Evolutionary conservation across 495 filamentous ascomycete species (phyloP).

Genomic region (Penicillium argentinense): DNA sequence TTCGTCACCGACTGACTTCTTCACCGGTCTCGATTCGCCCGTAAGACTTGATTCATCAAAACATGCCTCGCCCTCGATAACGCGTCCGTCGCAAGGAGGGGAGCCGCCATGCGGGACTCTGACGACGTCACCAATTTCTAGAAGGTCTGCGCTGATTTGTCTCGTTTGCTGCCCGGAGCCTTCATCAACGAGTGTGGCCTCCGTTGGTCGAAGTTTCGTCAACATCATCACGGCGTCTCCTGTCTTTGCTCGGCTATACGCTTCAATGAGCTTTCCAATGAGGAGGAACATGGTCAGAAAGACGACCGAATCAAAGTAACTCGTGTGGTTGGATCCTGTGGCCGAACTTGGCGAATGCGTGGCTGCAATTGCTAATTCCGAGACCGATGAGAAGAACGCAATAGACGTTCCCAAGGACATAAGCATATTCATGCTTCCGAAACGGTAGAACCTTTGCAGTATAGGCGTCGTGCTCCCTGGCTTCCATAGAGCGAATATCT

Average conservation of each 20-base stretch:
- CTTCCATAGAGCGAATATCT: slow-evolving; percentile 77
- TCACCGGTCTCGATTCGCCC: slow-evolving; percentile 80
- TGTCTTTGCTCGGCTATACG: slow-evolving; percentile 88
- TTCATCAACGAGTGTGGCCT: slow-evolving; percentile 78
- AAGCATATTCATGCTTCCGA: slow-evolving; percentile 95
- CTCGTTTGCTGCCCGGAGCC: no score
- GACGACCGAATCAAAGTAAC: slow-evolving; percentile 92
- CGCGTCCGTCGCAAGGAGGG: slow-evolving; percentile 78
- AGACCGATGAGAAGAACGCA: slow-evolving; percentile 83
- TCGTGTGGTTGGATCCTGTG: slow-evolving; percentile 39
- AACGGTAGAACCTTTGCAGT: slow-evolving; percentile 80
- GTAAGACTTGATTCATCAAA: slow-evolving; percentile 93
- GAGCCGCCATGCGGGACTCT: slow-evolving; percentile 79
- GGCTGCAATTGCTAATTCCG: slow-evolving; percentile 71
- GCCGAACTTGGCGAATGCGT: slow-evolving; percentile 52
- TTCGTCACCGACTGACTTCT: slow-evolving; percentile 66
- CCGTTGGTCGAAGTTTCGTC: slow-evolving; percentile 73
- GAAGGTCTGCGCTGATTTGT: no score
- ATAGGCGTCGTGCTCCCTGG: slow-evolving; percentile 74
- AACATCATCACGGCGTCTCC: slow-evolving; percentile 84
- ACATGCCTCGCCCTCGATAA: slow-evolving; percentile 59
- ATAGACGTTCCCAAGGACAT: slow-evolving; percentile 87
- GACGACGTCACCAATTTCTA: slow-evolving; percentile 83
- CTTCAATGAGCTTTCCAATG: slow-evolving; percentile 75
- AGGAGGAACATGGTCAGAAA: slow-evolving; percentile 93